phyloP scores from a whole-genome alignment of 2,329 filamentous ascomycete species.

The Nannizziopsis arthrosporioides region DNA sequence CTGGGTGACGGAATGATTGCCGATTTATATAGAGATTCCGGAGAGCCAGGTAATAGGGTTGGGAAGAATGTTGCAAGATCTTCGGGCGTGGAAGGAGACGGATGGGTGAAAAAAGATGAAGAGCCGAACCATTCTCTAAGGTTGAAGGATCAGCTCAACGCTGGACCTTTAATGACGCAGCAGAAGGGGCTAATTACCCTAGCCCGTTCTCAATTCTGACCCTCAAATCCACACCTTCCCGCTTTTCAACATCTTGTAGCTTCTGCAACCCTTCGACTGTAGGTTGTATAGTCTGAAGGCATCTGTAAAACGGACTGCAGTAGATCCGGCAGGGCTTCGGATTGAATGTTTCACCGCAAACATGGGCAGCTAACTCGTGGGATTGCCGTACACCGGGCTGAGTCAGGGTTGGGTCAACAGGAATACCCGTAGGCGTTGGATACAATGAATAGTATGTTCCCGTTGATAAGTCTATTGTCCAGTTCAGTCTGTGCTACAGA shows the following conservation, averaged over 20 bases:
- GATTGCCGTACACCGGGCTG: conserved; percentile 78
- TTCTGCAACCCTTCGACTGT: conserved; percentile 34
- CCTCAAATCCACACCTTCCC: conserved; percentile 24
- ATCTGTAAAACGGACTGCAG: conserved; percentile 76
- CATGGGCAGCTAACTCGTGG: conserved; percentile 52
- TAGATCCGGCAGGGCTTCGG: conserved; percentile 50
- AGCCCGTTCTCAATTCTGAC: conserved; percentile 44
- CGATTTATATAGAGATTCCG: conserved; percentile 44
- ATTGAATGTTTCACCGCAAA: conserved; percentile 21
- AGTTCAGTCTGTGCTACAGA: conserved; percentile 76
- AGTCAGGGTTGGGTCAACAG: conserved; percentile 77
- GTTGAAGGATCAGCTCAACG: background rate
- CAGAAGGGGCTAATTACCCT: conserved; percentile 28
- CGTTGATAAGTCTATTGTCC: conserved; percentile 69
- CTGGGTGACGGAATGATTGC: conserved; percentile 56
- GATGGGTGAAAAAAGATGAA: conserved; percentile 69
- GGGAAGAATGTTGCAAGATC: conserved; percentile 56
- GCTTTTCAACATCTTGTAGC: conserved; percentile 23
- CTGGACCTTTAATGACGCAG: conserved; percentile 6
- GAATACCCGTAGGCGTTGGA: conserved; percentile 72
- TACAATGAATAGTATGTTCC: conserved; percentile 65
- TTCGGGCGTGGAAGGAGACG: conserved; percentile 55
- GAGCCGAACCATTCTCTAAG: conserved; percentile 76
- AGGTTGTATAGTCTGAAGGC: conserved; percentile 72
- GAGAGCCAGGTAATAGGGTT: conserved; percentile 10